A percentile compares a stretch with the other conserved stretches of the same genome.
Conservation (phyloP, 495 filamentous ascomycete species). For the Xylaria cubensis region DNA sequence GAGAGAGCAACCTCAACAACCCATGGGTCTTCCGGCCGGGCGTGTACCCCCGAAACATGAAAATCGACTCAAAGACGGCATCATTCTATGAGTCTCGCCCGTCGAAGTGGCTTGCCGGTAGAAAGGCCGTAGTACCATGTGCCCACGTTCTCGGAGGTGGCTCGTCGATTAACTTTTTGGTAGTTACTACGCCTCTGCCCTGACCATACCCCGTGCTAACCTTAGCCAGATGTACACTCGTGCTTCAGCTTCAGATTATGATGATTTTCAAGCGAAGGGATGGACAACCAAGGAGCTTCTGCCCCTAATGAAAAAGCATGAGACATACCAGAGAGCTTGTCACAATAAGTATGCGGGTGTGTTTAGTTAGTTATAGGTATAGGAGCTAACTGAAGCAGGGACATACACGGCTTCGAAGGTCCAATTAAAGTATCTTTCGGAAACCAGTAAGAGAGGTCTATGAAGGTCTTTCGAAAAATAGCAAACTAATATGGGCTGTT, state of each 20-base stretch:
- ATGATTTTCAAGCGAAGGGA: conserved; percentile 82
- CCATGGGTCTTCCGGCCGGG: conserved; percentile 82
- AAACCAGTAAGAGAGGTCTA: conserved; percentile 57
- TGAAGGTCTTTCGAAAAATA: not conserved
- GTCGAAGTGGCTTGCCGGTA: conserved; percentile 73
- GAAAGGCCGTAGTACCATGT: conserved; percentile 78
- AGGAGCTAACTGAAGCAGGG: conserved; percentile 41
- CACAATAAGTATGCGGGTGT: conserved; percentile 61
- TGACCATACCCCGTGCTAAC: conserved; percentile 16
- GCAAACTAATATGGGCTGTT: conserved; percentile 24
- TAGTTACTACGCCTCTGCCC: conserved; percentile 37
- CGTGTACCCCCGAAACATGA: conserved; percentile 82
- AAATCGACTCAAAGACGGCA: conserved; percentile 84
- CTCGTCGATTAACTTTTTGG: conserved; percentile 84
- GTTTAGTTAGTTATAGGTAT: not conserved
- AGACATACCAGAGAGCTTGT: conserved; percentile 79
- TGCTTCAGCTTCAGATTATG: conserved; percentile 81
- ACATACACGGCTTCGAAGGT: conserved; percentile 78
- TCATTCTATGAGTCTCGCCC: conserved; percentile 82
- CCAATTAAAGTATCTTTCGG: conserved; percentile 89
- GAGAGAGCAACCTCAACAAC: conserved; percentile 82
- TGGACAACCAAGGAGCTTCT: conserved; percentile 82
- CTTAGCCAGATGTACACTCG: conserved; percentile 78
- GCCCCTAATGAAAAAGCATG: conserved; percentile 83
- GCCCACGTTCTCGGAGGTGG: conserved; percentile 80